Base-by-base conservation (phyloP, 2,329 filamentous ascomycete species). In the Amauroascus niger region DNA sequence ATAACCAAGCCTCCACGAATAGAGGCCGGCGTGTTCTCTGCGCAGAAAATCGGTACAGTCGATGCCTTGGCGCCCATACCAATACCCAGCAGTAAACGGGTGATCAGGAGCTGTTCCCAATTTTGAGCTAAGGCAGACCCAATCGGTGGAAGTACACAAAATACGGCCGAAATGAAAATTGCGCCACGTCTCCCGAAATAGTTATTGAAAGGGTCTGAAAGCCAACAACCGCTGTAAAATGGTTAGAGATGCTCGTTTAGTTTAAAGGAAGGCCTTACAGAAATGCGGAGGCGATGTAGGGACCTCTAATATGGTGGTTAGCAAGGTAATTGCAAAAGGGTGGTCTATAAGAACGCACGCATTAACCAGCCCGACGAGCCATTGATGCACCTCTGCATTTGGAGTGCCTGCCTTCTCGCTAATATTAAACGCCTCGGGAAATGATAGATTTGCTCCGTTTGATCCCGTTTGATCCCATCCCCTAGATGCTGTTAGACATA, bases 281-380 rank as follows among this genome's bases (percentile, higher is more conserved):
- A 55, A 71, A 70, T 2, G 73, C 71, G 60, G 71, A 71, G 16
- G 75, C 76, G 49, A 82, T 71, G 52, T 82, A 79, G 0, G 77
- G 76, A 39, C 71, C 79, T 11, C 64, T 67, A 39, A n/a, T 46
- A 53, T 49, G 18, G 57, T 58, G 14, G 28, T 59, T 52, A 63
- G 58, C 59, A 16, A 39, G 16, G 44, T 32, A 46, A 9, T 14
- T 13, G 11, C 51, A 62, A 48, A 20, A 67, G 9, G 2, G 13
- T 41, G 18, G 39, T 24, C 20, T n/a, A 39, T 11, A n/a, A 18
- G 18, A 37, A 61, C 65, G 45, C 56, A 68, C 65, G 71, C 63
- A 55, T 88, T 88, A 57, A 88, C 72, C 1, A 86, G 68, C 43
- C 85, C 85, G n/a, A 86, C 72, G 32, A 86, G 71, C 73, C 79